A percentile compares a stretch with the other conserved stretches of the same genome.
phyloP scores from a whole-genome alignment of 305 asterid species.

The Plantago coronopus region DNA sequence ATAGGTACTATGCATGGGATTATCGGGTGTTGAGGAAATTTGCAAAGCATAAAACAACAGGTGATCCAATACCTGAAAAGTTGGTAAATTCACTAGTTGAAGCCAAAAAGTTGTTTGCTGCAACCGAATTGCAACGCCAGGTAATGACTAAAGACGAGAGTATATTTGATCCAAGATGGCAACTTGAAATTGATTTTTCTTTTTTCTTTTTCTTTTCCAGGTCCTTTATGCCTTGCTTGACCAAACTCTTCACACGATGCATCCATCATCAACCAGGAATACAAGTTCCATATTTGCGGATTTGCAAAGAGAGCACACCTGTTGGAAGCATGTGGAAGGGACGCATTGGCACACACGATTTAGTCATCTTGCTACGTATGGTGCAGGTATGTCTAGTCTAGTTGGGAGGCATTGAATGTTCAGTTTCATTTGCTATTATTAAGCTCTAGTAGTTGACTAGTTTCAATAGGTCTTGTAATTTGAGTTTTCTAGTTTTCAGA shows the following conservation, averaged over 20 bases:
- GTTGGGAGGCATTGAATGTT: conserved; percentile 11
- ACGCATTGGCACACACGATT: conserved; percentile 95
- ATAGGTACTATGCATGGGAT: conserved; percentile 91
- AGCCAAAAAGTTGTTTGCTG: conserved; percentile 89
- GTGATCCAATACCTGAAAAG: conserved; percentile 80
- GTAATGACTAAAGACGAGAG: too few species aligned
- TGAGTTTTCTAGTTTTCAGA: neutral
- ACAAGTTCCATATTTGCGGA: conserved; percentile 61
- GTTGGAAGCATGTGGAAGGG: conserved; percentile 87
- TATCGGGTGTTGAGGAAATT: conserved; percentile 71
- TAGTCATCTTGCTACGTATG: conserved; percentile 82
- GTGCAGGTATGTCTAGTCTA: conserved; percentile 70
- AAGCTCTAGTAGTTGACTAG: neutral
- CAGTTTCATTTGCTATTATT: neutral
- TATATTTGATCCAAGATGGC: conserved; percentile 5
- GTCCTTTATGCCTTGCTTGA: conserved; percentile 80
- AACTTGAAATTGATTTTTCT: conserved; percentile 16
- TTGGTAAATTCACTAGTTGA: conserved; percentile 65
- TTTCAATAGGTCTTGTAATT: neutral
- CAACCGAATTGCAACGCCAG: conserved; percentile 93
- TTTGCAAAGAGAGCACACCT: conserved; percentile 67
- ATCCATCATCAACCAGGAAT: conserved; percentile 47
- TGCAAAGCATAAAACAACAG: conserved; percentile 75
- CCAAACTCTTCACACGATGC: conserved; percentile 65
- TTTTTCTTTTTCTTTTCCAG: conserved; percentile 40